These are phyloP conservation scores for Steccherinum ochraceum DNA, from an alignment of 768 basidiomycete genomes.

Conservation along the genomic window DNA sequence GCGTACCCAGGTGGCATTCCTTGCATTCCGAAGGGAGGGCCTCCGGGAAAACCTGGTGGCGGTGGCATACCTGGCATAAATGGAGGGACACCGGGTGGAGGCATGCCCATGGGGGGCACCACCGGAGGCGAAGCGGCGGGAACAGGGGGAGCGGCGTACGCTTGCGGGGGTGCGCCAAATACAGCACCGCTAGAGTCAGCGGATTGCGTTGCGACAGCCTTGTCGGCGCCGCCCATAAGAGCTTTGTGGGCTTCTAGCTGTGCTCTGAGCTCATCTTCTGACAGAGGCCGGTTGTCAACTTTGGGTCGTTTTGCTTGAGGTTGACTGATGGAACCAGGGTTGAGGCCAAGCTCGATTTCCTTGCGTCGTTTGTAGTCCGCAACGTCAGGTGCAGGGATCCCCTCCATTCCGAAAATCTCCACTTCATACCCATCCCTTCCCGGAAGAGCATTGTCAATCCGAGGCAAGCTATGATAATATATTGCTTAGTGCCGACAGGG, in stretches of 20 bases:
- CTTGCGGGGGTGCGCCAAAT: constrained; percentile 68
- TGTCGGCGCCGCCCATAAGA: constrained; percentile 68
- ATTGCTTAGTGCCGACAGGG: constrained; percentile 3
- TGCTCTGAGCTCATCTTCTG: constrained; percentile 77
- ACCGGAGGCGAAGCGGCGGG: constrained; percentile 17
- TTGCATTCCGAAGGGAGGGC: constrained; percentile 34
- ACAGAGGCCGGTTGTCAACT: constrained; percentile 67
- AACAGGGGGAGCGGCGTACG: constrained; percentile 47
- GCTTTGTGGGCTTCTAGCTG: constrained; percentile 88
- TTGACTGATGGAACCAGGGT: constrained; percentile 75
- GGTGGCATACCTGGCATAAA: constrained; percentile 9
- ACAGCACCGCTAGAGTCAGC: constrained; percentile 50
- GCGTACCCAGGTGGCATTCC: constrained; percentile 53
- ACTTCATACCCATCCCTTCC: constrained; percentile 97
- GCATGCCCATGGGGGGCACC: constrained; percentile 32
- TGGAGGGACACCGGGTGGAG: constrained; percentile 39
- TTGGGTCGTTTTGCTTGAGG: constrained; percentile 79
- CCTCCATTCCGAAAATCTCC: constrained; percentile 99
- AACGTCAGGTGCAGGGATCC: constrained; percentile 89
- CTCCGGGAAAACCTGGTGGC: constrained; percentile 19
- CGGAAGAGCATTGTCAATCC: constrained; percentile 94
- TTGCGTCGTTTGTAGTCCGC: constrained; percentile 96
- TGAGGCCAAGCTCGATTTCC: constrained; percentile 87
- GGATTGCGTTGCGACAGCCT: constrained; percentile 27
- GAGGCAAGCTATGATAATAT: constrained; percentile 46